Evolutionary conservation across 1,284 basidiomycete genomes (phyloP).

Genomic region (Sanguinoderma infundibulare): DNA sequence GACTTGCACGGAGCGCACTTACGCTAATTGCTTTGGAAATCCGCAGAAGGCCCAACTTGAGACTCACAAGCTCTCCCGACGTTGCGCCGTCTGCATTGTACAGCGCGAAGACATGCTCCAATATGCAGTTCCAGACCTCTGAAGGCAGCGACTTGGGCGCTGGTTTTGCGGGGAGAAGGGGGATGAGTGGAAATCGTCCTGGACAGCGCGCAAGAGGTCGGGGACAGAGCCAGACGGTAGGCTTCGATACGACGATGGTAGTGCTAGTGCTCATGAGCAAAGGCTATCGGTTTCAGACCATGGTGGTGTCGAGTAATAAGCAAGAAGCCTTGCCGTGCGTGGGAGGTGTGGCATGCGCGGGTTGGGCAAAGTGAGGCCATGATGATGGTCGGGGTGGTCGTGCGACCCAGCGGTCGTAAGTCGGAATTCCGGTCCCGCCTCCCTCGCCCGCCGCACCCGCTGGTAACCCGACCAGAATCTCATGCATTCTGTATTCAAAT

Average conservation of each 20-base stretch:
- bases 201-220: constrained; percentile 46
- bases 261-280: constrained; percentile 13
- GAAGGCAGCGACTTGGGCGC: constrained; percentile 60
- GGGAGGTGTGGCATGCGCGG: neutral
- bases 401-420: neutral
- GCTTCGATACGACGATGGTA: constrained; percentile 5
- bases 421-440: no score
- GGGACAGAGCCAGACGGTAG: constrained; percentile 42
- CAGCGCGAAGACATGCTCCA: constrained; percentile 51
- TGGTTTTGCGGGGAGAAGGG: constrained; percentile 60
- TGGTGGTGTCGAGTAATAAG: neutral
- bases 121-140: constrained; percentile 73
- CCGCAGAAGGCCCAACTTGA: constrained; percentile 45
- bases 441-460: no score
- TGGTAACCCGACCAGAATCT: no score
- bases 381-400: neutral
- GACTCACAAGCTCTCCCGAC: constrained; percentile 13
- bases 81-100: constrained; percentile 21
- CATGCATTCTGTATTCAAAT: no score
- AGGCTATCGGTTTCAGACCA: constrained; percentile 3
- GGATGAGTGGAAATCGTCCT: constrained; percentile 68
- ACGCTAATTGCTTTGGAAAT: constrained; percentile 80
- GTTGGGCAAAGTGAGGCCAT: neutral
- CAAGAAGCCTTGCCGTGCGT: neutral
- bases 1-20: constrained; percentile 30